These are phyloP conservation scores for Colletotrichum ledebouriae DNA, from an alignment of 2,329 filamentous ascomycete species.

Conservation along the genomic window DNA sequence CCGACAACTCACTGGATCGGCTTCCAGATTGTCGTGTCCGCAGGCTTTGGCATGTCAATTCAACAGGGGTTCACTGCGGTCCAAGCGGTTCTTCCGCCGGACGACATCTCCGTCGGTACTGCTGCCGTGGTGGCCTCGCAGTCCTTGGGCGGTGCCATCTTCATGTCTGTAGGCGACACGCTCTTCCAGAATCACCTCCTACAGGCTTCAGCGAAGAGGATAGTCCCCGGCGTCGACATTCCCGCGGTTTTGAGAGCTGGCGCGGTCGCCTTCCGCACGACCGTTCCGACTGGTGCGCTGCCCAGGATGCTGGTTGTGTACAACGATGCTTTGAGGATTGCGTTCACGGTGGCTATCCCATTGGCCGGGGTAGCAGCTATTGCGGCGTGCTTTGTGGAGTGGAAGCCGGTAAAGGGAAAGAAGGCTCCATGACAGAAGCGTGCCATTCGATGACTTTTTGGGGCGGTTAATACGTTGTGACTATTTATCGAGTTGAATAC, in stretches of 20 bases:
- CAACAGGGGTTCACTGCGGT: constrained; percentile 61
- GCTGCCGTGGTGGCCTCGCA: constrained; percentile 52
- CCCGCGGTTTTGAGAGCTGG: constrained; percentile 53
- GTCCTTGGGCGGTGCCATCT: constrained; percentile 58
- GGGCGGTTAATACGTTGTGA: neutral
- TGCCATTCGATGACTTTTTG: neutral
- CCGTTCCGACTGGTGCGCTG: constrained; percentile 62
- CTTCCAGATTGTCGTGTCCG: constrained; percentile 60
- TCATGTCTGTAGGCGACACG: constrained; percentile 58
- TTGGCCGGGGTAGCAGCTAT: constrained; percentile 32
- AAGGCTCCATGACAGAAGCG: neutral
- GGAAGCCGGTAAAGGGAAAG: constrained; percentile 29
- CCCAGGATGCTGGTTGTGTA: constrained; percentile 68
- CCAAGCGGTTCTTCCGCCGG: constrained; percentile 48
- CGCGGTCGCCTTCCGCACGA: constrained; percentile 64
- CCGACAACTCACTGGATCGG: constrained; percentile 57
- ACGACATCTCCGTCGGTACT: constrained; percentile 48
- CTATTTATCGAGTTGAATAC: neutral
- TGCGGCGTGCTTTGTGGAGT: constrained; percentile 38
- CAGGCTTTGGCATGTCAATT: constrained; percentile 55
- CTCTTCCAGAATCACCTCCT: constrained; percentile 54
- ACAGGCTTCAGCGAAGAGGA: constrained; percentile 46
- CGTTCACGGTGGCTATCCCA: constrained; percentile 54
- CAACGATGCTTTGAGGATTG: constrained; percentile 71
- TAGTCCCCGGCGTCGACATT: constrained; percentile 33